These are phyloP conservation scores for Malus fusca DNA, from an alignment of 306 rosid species.

Conservation along the genomic window DNA sequence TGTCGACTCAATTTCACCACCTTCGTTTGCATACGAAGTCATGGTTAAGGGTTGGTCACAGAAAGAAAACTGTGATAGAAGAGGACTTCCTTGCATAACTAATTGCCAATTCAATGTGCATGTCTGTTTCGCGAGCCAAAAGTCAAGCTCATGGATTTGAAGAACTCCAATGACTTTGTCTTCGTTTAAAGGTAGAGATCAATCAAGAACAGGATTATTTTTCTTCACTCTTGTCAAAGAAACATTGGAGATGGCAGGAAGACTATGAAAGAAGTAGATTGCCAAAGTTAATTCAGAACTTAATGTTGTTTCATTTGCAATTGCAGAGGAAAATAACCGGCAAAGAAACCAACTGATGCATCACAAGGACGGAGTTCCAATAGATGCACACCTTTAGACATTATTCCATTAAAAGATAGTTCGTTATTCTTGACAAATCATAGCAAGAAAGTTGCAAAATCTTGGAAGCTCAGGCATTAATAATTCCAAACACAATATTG, in stretches of 20 bases:
- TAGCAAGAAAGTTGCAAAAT: neutral
- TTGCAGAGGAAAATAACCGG: neutral
- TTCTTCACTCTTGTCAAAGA: neutral
- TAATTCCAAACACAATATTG: neutral
- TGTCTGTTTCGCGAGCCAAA: neutral
- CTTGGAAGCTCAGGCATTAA: neutral
- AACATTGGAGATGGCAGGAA: neutral
- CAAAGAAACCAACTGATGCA: neutral
- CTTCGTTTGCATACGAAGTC: neutral
- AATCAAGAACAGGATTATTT: neutral
- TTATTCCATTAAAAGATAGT: constrained; percentile 4
- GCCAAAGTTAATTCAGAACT: neutral
- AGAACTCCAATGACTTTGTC: neutral
- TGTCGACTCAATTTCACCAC: neutral
- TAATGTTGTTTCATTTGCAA: neutral
- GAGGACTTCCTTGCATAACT: neutral
- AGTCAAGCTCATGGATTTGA: neutral
- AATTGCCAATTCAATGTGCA: neutral
- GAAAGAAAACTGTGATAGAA: neutral
- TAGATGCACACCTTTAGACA: neutral
- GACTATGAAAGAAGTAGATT: neutral
- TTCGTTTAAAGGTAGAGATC: neutral
- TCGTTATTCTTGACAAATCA: neutral
- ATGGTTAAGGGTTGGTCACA: neutral
- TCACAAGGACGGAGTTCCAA: neutral